phyloP scores from a whole-genome alignment of 768 basidiomycete genomes.

The Hygrophorus russula region DNA sequence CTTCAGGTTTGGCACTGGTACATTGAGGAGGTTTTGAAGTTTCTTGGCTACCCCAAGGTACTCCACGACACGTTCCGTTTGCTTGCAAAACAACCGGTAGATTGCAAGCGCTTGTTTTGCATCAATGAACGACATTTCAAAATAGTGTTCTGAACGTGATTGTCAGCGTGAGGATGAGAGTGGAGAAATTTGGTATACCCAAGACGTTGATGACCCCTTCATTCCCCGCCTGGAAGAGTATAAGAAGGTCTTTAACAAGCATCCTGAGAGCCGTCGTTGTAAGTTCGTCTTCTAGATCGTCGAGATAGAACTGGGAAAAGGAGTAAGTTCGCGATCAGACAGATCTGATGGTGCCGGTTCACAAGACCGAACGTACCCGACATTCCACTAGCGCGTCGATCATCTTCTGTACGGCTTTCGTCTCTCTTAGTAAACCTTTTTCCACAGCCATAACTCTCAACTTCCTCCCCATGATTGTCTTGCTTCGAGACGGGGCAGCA shows the following conservation, averaged over 20 bases:
- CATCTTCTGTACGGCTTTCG: slow-evolving; percentile 81
- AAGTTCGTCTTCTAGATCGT: slow-evolving; percentile 87
- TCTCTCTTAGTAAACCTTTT: slow-evolving; percentile 89
- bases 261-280: slow-evolving; percentile 82
- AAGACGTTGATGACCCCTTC: slow-evolving; percentile 84
- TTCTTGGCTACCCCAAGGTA: slow-evolving; percentile 89
- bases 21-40: slow-evolving; percentile 85
- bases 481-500: slow-evolving; percentile 44
- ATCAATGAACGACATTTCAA: slow-evolving; percentile 95
- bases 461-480: slow-evolving; percentile 74
- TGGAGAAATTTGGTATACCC: slow-evolving; percentile 33
- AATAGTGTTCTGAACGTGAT: slow-evolving; percentile 68
- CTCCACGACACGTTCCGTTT: slow-evolving; percentile 88
- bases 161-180: slow-evolving; percentile 18
- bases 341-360: no score
- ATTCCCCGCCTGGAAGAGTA: slow-evolving; percentile 92
- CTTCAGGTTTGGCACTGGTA: slow-evolving; percentile 88
- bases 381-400: slow-evolving; percentile 84
- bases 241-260: slow-evolving; percentile 92
- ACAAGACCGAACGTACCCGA: slow-evolving; percentile 48
- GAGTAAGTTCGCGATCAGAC: neutral
- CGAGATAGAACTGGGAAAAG: slow-evolving; percentile 74
- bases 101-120: slow-evolving; percentile 75
- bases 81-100: slow-evolving; percentile 90
- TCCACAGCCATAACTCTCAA: slow-evolving; percentile 89